These are phyloP conservation scores for Wakefieldia striispora DNA, from an alignment of 768 basidiomycete species.

Conservation along the genomic window DNA sequence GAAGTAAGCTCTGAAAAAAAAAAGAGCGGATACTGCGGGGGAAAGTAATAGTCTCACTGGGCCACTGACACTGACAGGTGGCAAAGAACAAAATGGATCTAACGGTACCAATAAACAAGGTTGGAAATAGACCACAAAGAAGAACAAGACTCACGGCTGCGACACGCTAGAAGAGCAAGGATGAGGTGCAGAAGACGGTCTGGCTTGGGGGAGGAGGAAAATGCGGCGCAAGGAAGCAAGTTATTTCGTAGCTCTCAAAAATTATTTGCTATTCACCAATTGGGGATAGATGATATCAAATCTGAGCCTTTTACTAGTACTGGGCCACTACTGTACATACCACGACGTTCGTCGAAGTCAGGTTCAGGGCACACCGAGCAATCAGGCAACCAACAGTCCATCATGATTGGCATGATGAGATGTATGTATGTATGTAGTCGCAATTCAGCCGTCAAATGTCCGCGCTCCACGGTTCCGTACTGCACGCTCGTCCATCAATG, in stretches of 20 bases:
- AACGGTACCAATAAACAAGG: background rate
- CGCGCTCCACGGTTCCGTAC: background rate
- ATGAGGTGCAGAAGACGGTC: background rate
- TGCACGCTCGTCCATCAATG: background rate
- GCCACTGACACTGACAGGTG: background rate
- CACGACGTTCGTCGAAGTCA: too few relatives aligned
- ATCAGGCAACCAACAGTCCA: too few relatives aligned
- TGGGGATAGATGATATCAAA: background rate
- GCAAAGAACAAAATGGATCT: background rate
- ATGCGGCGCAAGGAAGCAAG: background rate
- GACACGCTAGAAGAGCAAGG: constrained; percentile 8
- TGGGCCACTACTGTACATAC: too few relatives aligned
- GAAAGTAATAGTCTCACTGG: constrained; percentile 21
- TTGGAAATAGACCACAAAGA: background rate
- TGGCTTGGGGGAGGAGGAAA: background rate
- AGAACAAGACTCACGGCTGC: constrained; percentile 7
- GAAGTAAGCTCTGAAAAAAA: background rate
- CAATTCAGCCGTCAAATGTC: background rate
- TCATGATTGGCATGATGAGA: too few relatives aligned
- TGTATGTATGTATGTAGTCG: too few relatives aligned
- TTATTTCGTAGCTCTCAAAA: background rate
- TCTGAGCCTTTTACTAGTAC: too few relatives aligned
- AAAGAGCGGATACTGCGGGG: constrained; percentile 7
- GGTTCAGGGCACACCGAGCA: too few relatives aligned
- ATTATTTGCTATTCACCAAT: background rate